phyloP scores from a whole-genome alignment of 2,329 filamentous ascomycete species.

The Diaporthe vaccinii region DNA sequence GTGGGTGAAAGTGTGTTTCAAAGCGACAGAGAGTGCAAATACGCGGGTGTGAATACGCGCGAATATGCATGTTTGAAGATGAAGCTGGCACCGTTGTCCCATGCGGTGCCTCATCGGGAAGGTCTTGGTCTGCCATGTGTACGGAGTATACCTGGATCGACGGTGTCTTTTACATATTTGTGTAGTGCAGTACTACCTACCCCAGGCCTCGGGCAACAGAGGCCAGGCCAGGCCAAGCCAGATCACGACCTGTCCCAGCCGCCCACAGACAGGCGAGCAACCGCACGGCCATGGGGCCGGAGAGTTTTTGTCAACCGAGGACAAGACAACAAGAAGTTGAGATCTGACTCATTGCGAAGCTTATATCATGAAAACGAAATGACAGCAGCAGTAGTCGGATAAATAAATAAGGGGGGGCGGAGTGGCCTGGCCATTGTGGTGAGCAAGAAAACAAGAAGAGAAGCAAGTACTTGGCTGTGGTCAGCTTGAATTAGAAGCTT shows the following conservation, averaged over 20 bases:
- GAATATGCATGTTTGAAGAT: background rate
- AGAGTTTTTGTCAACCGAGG: conserved; percentile 10
- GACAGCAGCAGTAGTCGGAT: background rate
- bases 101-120: conserved; percentile 18
- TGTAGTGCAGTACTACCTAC: background rate
- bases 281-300: conserved; percentile 20
- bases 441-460: background rate
- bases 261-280: conserved; percentile 10
- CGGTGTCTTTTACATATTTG: conserved; percentile 9
- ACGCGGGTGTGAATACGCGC: conserved; percentile 19
- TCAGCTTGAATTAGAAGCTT: conserved; percentile 21
- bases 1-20: conserved; percentile 19
- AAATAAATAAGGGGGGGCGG: conserved; percentile 8
- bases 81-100: background rate
- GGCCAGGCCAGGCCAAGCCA: conserved; percentile 7
- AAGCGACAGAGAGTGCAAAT: conserved; percentile 11
- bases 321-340: conserved; percentile 13
- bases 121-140: conserved; percentile 6
- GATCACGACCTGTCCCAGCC: background rate
- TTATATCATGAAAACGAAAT: conserved; percentile 29
- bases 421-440: background rate
- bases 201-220: background rate
- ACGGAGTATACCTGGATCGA: conserved; percentile 8
- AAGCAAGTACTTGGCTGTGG: background rate
- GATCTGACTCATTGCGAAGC: conserved; percentile 21